Evolutionary conservation across 1,284 basidiomycete genomes (phyloP), one percentile per base, ranked within the genome.

Genomic region (Pyrrhoderma lamaoense): DNA sequence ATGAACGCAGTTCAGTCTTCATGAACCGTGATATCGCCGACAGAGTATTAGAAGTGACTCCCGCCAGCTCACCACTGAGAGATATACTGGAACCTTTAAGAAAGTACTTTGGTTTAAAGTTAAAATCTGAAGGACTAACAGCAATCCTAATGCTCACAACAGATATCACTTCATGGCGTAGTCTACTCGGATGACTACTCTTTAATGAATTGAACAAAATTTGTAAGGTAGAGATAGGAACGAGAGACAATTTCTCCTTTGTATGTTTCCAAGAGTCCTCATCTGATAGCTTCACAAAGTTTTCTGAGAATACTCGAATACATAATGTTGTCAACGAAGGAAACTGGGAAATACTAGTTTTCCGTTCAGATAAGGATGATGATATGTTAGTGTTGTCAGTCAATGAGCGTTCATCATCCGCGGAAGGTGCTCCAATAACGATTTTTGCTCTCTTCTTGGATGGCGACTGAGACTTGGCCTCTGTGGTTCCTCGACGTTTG

Each of bases 221-320:
- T 36, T 75, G 71, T 8, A 77, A 63, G 2, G 81, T 55, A 3
- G 62, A n/a, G 42, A 83, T 79, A 0, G 82, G 82, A 8, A 84
- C 61, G 1, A 59, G 58, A 49, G 70, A 67, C n/a, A 85, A 62
- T 58, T 68, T 67, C 25, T 55, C 49, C 22, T 70, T 68, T 1
- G 71, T 64, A 14, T 55, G 55, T 27, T 63, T 59, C 75, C 76
- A 79, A 18, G 61, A 52, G 9, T 55, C 47, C 39, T 67, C 62
- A 36, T 74, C 63, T 22, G 70, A 69, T 3, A 84, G 62, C 8
- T 55, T 58, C 18, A 62, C 59, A 47, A 80, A 65, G 52, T 73
- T 67, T 0, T 65, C 58, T n/a, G 73, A 77, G 57, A 85, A 82
- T 2, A 69, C 61, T 16, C 74, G 72, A 5, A 73, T 70, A 57